phyloP scores from a whole-genome alignment of 2,329 filamentous ascomycete species.

The Chaetomiaceae sp. region DNA sequence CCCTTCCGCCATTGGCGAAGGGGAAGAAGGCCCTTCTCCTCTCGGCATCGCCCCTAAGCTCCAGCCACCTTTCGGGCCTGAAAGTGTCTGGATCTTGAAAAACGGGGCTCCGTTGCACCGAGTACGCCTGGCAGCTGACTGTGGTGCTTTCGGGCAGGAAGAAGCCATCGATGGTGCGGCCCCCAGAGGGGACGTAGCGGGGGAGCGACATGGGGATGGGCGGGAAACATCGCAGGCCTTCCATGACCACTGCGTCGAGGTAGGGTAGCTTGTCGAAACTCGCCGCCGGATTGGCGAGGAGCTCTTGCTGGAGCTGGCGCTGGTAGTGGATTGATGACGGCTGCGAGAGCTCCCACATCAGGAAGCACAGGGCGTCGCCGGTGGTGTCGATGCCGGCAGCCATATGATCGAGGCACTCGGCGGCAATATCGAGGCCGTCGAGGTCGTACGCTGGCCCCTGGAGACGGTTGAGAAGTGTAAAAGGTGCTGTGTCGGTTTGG shows the following conservation, averaged over 20 bases:
- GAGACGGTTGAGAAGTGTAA: conserved; percentile 58
- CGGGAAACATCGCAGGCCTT: conserved; percentile 59
- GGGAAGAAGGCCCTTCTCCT: conserved; percentile 60
- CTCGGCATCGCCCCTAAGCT: conserved; percentile 67
- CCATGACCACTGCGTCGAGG: conserved; percentile 60
- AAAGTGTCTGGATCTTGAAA: conserved; percentile 77
- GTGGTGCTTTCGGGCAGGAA: conserved; percentile 50
- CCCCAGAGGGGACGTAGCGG: conserved; percentile 51
- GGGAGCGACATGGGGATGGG: conserved; percentile 66
- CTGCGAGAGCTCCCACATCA: conserved; percentile 67
- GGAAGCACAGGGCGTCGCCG: conserved; percentile 63
- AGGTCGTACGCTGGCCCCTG: conserved; percentile 38
- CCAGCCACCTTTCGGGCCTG: conserved; percentile 79
- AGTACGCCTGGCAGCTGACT: conserved; percentile 59
- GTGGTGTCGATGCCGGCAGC: conserved; percentile 69
- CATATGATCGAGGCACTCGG: conserved; percentile 69
- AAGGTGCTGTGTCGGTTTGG: conserved; percentile 43
- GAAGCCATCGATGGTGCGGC: conserved; percentile 52
- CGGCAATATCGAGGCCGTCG: conserved; percentile 53
- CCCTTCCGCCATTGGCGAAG: conserved; percentile 61
- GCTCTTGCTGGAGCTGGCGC: conserved; percentile 48
- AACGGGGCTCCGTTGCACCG: conserved; percentile 60
- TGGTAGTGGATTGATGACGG: conserved; percentile 51
- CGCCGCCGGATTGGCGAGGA: conserved; percentile 38
- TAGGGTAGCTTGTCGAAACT: conserved; percentile 50